phyloP scores from a whole-genome alignment of 768 basidiomycete species.

The Tricholoma sp. region DNA sequence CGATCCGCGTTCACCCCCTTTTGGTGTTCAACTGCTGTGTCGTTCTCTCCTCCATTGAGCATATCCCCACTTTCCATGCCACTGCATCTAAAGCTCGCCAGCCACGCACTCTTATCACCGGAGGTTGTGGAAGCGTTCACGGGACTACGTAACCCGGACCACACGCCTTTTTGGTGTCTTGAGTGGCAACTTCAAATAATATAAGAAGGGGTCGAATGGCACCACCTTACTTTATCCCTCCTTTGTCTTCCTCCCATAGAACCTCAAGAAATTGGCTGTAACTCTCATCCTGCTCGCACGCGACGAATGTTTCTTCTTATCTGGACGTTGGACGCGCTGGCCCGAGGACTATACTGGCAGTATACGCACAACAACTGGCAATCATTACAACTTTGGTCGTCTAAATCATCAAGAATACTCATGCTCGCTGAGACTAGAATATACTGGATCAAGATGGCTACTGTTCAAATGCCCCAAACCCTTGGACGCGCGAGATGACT shows the following conservation, averaged over 20 bases:
- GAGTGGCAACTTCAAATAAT: not conserved
- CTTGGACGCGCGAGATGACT: no score
- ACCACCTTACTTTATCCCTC: not conserved
- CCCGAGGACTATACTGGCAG: not conserved
- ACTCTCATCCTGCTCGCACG: not conserved
- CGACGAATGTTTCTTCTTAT: not conserved
- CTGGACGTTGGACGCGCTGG: not conserved
- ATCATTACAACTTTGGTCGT: not conserved
- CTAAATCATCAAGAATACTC: not conserved
- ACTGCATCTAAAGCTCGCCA: not conserved
- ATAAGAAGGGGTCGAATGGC: not conserved
- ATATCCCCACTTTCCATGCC: not conserved
- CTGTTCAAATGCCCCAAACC: no score
- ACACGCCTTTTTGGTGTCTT: not conserved
- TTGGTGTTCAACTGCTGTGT: not conserved
- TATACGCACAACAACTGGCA: no score
- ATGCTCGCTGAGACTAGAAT: not conserved
- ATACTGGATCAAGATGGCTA: not conserved
- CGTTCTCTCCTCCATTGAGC: not conserved
- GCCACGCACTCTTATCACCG: not conserved
- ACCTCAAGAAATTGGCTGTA: not conserved
- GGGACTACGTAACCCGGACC: not conserved
- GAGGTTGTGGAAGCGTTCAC: not conserved
- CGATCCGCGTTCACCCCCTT: not conserved
- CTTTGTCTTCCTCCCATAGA: not conserved